Evolutionary conservation across 202 grass and related monocot genomes (phyloP).

Genomic region (Miscanthus sacchariflorus): DNA sequence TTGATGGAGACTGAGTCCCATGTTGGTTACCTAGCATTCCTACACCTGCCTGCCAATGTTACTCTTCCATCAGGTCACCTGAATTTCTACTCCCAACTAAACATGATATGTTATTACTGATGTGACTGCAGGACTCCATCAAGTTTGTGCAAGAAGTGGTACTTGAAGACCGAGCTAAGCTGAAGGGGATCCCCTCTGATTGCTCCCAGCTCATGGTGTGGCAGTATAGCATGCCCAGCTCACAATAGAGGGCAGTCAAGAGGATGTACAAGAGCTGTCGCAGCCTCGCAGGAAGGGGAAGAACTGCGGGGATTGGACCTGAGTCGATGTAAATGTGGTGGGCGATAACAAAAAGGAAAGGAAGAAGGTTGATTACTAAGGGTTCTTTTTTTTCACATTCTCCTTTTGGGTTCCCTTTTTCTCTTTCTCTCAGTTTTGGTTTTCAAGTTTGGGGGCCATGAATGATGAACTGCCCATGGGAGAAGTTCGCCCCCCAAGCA

Average conservation of each 20-base stretch:
- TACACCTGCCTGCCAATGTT: not conserved
- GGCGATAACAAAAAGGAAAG: conserved; percentile 50
- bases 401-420: not conserved
- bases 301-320: not conserved
- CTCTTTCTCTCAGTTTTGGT: conserved; percentile 51
- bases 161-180: conserved; percentile 72
- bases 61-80: not conserved
- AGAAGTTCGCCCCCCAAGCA: conserved; percentile 53
- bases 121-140: conserved; percentile 80
- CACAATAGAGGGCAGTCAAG: conserved; percentile 58
- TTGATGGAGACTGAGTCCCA: not conserved
- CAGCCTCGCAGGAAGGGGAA: conserved; percentile 1
- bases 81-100: conserved; percentile 18
- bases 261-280: conserved; percentile 7
- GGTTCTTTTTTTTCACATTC: conserved; percentile 39
- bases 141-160: conserved; percentile 95
- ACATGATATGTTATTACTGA: not conserved
- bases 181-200: conserved; percentile 87
- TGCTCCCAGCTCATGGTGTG: conserved; percentile 93
- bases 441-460: conserved; percentile 45
- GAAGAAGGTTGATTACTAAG: conserved; percentile 48
- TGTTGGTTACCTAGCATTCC: conserved; percentile 18
- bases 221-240: conserved; percentile 66
- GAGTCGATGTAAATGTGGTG: conserved; percentile 77
- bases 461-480: conserved; percentile 25